Evolutionary conservation across 805 yeast genomes (phyloP), one percentile per base, ranked within the genome.

Genomic region (Saturnispora quitensis): DNA sequence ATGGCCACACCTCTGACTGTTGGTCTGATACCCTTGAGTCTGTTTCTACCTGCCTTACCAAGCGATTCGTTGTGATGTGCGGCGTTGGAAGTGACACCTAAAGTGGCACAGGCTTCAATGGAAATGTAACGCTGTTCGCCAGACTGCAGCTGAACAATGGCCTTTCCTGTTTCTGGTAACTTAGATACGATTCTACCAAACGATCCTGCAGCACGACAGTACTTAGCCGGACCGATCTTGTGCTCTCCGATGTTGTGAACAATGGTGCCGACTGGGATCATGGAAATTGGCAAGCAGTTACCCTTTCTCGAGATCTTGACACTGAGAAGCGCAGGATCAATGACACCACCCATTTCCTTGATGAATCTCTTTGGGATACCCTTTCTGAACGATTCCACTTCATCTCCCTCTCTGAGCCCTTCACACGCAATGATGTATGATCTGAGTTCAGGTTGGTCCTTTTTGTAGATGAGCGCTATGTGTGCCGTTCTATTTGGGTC

Each of bases 1-100:
- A 88, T 89, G 47, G 99, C 98, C 61, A 89, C 87, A 79, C 99
- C 99, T 75, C 99, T 85, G 40, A 90, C 97, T 48, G 84, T 81
- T 36, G 99, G 99, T 70, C 98, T 82, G 63, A 85, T 83, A 57
- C 98, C 99, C 65, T 86, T 74, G 76, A 89, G 84, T 68, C 99
- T 84, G 50, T 84, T 76, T 70, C 97, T 81, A 63, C 99, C 99
- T 24, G 99, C 99, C 69, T 93, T 93, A 76, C 99, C 99, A 72
- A 89, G 79, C 53, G 86, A 78, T 56, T 81, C 78, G 60, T 88
- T 87, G 71, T 86, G 93, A 70, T 91, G 97, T 59, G 89, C 97
- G 50, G 88, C 80, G 68, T 93, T 93, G 15, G 97, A 89, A 12
- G 89, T 95, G 47, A 87, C 79, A 34, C 99, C 99, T 56, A 93